Base-by-base conservation (phyloP, 2,329 filamentous ascomycete genomes). In the Trichoderma aggressivum region DNA sequence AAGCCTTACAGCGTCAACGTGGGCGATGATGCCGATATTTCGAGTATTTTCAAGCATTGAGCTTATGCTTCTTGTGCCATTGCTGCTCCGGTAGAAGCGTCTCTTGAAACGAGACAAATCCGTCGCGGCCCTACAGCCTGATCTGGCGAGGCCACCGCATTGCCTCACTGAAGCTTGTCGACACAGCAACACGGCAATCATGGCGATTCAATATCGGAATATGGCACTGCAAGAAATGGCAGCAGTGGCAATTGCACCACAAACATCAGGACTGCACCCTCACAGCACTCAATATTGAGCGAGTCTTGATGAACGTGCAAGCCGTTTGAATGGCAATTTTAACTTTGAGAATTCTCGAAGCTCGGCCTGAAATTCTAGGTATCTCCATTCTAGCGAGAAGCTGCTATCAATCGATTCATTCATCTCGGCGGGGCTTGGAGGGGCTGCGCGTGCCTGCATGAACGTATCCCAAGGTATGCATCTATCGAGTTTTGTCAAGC, bases 11-110 rank as follows among this genome's bases (percentile, higher is more conserved):
- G 96, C 96, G 89, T 98, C 96, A 74, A 99, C 97, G 81, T 99
- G 96, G 72, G 96, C 96, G 80, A 99, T 98, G 75, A 99, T 98
- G 73, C 96, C 96, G 79, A 99, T 98, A 79, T 99, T 99, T 76
- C 95, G 88, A 65, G 94, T 96, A 76, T 88, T 88, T 61, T 79
- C 75, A 10, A 82, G 73, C 28, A 62, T 28, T 36, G 70, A 58
- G 28, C 53, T 63, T 24, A 34, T 30, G 16, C n/a, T 26, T 21
- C 65, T 34, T 18, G 18, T 21, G 7, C 68, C 56, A 21, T 21
- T 36, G 2, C 32, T 16, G 10, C 55, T 47, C 10, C 16, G 36
- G 18, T 72, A 30, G 14, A 53, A 0, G 26, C 5, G 7, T 34
- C 47, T 66, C 26, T 3, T 47, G 16, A 34, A 21, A 11, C 34